These are phyloP conservation scores for Lagenidium giganteum DNA, from an alignment of 352 stramenopile species.

Conservation along the genomic window DNA sequence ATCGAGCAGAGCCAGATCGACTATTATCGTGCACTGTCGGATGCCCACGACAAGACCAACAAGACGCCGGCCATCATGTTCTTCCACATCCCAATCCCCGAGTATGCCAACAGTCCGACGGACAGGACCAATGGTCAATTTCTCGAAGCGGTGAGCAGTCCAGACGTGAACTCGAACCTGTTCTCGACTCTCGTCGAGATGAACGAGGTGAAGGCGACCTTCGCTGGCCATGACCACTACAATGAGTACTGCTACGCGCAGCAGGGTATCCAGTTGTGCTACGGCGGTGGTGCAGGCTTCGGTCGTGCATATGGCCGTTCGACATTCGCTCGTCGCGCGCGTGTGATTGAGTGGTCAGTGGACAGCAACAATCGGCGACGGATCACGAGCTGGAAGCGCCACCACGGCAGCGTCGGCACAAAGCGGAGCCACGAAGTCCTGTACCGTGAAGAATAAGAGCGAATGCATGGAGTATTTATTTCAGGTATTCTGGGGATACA, in stretches of 20 bases:
- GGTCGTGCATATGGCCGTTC: constrained; percentile 24
- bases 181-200: constrained; percentile 34
- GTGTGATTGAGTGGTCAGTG: constrained; percentile 54
- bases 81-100: constrained; percentile 56
- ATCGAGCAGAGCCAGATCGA: constrained; percentile 47
- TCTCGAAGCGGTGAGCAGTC: constrained; percentile 30
- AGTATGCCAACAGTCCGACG: constrained; percentile 24
- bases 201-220: constrained; percentile 56
- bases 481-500: too few relatives aligned
- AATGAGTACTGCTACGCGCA: constrained; percentile 53
- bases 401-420: constrained; percentile 7
- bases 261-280: constrained; percentile 45
- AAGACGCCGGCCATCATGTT: constrained; percentile 45
- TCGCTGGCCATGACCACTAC: constrained; percentile 53
- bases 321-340: constrained; percentile 32
- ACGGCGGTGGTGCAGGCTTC: constrained; percentile 46
- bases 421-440: constrained; percentile 7
- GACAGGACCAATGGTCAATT: constrained; percentile 22
- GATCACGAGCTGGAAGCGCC: constrained; percentile 25
- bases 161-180: constrained; percentile 35
- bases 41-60: neutral
- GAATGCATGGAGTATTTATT: too few relatives aligned
- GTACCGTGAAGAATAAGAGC: constrained; percentile 2
- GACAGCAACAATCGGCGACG: constrained; percentile 14
- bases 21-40: constrained; percentile 30